phyloP scores from a whole-genome alignment of 2,329 filamentous ascomycete genomes.

The Botrytis tulipae region DNA sequence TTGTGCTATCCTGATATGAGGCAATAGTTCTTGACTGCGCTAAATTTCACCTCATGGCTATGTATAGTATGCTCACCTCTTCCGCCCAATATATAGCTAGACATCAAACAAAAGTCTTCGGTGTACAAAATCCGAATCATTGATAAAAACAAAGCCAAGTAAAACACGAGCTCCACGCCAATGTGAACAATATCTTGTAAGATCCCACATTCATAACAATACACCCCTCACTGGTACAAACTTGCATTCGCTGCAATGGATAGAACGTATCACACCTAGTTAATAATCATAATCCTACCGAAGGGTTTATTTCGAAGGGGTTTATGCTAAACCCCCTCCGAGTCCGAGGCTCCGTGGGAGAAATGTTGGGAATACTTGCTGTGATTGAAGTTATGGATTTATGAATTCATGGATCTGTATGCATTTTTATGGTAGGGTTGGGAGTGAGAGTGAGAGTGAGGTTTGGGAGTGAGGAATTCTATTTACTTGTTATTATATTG shows the following conservation, averaged over 20 bases:
- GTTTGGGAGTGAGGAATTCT: no score
- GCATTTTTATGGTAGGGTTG: no score
- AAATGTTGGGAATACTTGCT: no score
- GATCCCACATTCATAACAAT: background rate
- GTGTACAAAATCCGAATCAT: background rate
- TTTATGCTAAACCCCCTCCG: background rate
- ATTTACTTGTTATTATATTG: no score
- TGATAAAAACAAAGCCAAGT: background rate
- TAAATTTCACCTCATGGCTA: background rate
- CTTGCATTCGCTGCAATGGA: no score
- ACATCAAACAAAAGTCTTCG: background rate
- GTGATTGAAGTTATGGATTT: no score
- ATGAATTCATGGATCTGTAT: no score
- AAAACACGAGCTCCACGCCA: no score
- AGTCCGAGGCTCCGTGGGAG: no score
- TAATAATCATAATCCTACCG: fast-evolving
- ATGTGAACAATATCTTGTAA: background rate
- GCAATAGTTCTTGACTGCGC: background rate
- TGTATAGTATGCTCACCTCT: background rate
- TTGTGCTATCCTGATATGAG: background rate
- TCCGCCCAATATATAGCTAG: background rate
- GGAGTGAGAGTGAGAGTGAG: no score
- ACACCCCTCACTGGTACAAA: background rate
- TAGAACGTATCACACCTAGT: no score
- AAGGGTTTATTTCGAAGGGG: no score